A percentile compares a stretch with the other conserved stretches of the same genome.
Evolutionary conservation across 805 yeast species (phyloP).

Genomic region (Candida taoyuanica): DNA sequence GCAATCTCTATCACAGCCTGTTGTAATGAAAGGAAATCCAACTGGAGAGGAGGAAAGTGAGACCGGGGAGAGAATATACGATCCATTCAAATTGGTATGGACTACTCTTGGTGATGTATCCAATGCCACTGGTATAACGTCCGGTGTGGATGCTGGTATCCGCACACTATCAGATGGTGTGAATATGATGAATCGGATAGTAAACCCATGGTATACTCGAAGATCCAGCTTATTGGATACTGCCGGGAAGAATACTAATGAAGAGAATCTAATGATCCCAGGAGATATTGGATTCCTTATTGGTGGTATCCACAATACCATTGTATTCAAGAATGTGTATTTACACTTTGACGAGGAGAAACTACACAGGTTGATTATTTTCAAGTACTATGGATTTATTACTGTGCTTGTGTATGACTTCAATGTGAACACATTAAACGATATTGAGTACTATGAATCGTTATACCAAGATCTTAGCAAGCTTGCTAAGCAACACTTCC

Average conservation of each 20-base stretch:
- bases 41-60: constrained; percentile 22
- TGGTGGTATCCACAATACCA: constrained; percentile 16
- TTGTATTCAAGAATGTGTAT: constrained; percentile 22
- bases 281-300: constrained; percentile 12
- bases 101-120: constrained; percentile 24
- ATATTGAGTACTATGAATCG: constrained; percentile 12
- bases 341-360: constrained; percentile 15
- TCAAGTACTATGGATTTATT: constrained; percentile 8
- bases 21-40: constrained; percentile 21
- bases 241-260: background rate
- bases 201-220: background rate
- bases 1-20: constrained; percentile 10
- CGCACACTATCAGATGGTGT: constrained; percentile 13
- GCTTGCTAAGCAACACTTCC: constrained; percentile 12
- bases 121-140: constrained; percentile 20
- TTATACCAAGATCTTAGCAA: constrained; percentile 7
- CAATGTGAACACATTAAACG: constrained; percentile 16
- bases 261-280: background rate
- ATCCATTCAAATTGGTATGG: constrained; percentile 25
- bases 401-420: constrained; percentile 18
- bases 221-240: background rate
- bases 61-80: constrained; percentile 16
- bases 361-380: constrained; percentile 19
- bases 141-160: constrained; percentile 19
- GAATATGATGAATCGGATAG: constrained; percentile 4